phyloP scores from a whole-genome alignment of 257 asterid species.

The Solanum paucissectum region DNA sequence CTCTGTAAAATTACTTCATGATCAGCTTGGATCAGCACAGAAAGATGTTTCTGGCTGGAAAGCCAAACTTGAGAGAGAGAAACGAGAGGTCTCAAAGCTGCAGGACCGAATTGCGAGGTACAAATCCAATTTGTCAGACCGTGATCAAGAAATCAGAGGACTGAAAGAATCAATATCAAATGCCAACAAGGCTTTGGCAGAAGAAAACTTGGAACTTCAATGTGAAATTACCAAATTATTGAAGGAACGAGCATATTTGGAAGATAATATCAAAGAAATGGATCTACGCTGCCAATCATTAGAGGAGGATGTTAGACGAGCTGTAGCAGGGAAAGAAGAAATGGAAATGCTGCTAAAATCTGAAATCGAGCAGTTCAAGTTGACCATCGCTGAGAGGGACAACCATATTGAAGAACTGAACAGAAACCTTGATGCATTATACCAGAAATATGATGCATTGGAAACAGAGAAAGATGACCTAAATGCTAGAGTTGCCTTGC shows the following conservation, averaged over 20 bases:
- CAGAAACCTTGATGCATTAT: conserved; percentile 17
- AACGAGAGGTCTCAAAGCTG: conserved; percentile 52
- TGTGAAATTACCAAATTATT: conserved; percentile 38
- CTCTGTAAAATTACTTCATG: conserved; percentile 27
- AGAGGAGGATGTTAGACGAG: conserved; percentile 63
- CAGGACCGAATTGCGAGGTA: conserved; percentile 65
- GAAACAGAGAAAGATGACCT: conserved; percentile 26
- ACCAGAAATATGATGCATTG: conserved; percentile 17
- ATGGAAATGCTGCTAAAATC: conserved; percentile 29
- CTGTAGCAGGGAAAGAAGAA: conserved; percentile 41
- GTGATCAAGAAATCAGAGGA: conserved; percentile 76
- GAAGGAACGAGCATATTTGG: conserved; percentile 55
- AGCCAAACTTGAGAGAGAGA: conserved; percentile 49
- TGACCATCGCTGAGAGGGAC: conserved; percentile 33
- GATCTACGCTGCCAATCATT: conserved; percentile 62
- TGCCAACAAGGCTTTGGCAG: conserved; percentile 73
- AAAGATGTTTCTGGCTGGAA: conserved; percentile 50
- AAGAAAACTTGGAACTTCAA: conserved; percentile 62
- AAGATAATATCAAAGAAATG: conserved; percentile 52
- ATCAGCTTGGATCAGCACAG: conserved; percentile 46
- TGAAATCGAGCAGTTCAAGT: conserved; percentile 39
- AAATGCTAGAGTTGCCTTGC: conserved; percentile 14
- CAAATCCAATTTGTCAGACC: conserved; percentile 57
- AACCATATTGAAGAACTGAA: conserved; percentile 26
- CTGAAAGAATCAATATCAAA: conserved; percentile 58